Conservation (phyloP, 768 basidiomycete species). For the Tylopilus subfusipes region DNA sequence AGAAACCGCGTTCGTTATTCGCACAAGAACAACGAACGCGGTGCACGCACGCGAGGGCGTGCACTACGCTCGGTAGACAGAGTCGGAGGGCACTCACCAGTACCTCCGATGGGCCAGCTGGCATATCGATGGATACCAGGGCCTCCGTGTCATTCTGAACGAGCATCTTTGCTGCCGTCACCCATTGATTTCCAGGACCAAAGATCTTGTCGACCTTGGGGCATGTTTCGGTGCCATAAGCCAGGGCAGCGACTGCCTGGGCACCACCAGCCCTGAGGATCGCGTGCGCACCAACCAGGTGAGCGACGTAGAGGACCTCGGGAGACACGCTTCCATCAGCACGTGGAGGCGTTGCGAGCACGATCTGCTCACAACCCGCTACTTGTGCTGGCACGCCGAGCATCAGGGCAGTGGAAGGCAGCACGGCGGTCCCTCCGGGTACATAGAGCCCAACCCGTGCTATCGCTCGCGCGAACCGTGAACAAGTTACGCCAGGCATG, state of each 20-base stretch:
- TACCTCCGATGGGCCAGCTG: constrained; percentile 96
- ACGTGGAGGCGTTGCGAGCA: constrained; percentile 94
- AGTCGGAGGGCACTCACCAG: constrained; percentile 49
- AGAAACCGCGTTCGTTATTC: constrained; percentile 31
- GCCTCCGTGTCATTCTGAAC: constrained; percentile 99
- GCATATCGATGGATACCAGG: constrained; percentile 97
- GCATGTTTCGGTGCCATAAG: constrained; percentile 92
- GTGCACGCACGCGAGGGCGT: constrained; percentile 47
- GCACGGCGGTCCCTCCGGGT: constrained; percentile 93
- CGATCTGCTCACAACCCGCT: constrained; percentile 88
- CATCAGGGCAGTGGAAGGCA: constrained; percentile 97
- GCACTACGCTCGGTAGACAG: constrained; percentile 58
- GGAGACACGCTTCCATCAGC: constrained; percentile 91
- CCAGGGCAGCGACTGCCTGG: constrained; percentile 93
- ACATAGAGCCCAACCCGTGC: constrained; percentile 95
- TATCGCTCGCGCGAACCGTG: constrained; percentile 93
- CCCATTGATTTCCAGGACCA: constrained; percentile 99
- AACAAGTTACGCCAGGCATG: constrained; percentile 96
- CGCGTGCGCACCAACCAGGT: constrained; percentile 84
- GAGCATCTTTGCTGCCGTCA: constrained; percentile 98
- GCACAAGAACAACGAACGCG: constrained; percentile 38
- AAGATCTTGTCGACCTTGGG: constrained; percentile 99
- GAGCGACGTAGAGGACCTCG: constrained; percentile 96
- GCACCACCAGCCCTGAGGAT: constrained; percentile 95
- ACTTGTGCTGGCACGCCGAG: constrained; percentile 97